phyloP scores from a whole-genome alignment of 805 yeast species.

The Starmerella ratchasimensis region DNA sequence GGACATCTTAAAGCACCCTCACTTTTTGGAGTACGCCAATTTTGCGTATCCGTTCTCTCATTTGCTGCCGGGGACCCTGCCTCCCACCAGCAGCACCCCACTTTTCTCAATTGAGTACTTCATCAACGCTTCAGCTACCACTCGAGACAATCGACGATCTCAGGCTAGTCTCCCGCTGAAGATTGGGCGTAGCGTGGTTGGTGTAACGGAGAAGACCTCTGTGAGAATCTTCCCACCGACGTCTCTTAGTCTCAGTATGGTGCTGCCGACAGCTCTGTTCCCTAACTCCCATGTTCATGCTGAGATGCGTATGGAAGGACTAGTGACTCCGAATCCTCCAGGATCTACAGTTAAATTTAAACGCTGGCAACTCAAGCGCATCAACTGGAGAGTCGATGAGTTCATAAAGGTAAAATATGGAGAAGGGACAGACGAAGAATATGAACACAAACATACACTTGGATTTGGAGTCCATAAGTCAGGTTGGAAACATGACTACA shows the following conservation, averaged over 20 bases:
- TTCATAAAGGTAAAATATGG: conserved; percentile 27
- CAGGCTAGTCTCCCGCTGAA: conserved; percentile 29
- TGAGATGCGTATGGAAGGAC: conserved; percentile 60
- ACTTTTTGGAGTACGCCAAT: conserved; percentile 47
- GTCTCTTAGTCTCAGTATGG: conserved; percentile 72
- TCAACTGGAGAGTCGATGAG: conserved; percentile 84
- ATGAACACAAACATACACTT: conserved; percentile 60
- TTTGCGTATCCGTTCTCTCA: conserved; percentile 91
- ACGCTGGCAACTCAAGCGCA: conserved; percentile 89
- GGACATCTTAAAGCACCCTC: conserved; percentile 57
- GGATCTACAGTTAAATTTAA: conserved; percentile 13
- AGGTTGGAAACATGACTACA: conserved; percentile 94
- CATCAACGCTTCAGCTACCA: conserved; percentile 40
- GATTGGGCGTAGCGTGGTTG: conserved; percentile 59
- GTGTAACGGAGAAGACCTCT: conserved; percentile 77
- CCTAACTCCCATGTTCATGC: conserved; percentile 78
- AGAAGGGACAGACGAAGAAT: conserved; percentile 11
- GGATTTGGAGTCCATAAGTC: conserved; percentile 67
- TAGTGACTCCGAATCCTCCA: conserved; percentile 26
- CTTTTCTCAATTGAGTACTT: conserved; percentile 64
- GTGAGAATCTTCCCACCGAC: conserved; percentile 93
- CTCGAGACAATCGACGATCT: conserved; percentile 5
- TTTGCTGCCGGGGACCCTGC: conserved; percentile 73
- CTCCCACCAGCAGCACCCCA: conserved; percentile 51
- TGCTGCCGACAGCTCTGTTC: conserved; percentile 74